Evolutionary conservation across 2,329 filamentous ascomycete species (phyloP), one percentile per base, ranked within the genome.

Genomic region (Graphilbum sp.): DNA sequence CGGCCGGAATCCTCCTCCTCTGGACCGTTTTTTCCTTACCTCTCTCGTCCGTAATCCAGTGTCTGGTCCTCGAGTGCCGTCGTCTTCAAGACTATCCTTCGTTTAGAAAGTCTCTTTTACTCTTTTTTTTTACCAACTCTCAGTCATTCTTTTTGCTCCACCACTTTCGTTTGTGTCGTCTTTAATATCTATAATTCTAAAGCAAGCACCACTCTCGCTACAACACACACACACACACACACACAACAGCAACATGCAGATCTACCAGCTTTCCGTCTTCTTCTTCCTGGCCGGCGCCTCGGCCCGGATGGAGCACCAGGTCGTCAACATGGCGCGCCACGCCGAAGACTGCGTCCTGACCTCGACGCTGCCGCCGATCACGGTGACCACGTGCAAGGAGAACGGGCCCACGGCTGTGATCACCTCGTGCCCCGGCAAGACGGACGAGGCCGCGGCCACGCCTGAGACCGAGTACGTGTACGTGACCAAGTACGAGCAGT

Each of bases 341-440:
- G 19, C 19, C 30, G n/a, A 16, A 3, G 30, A 32, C 30, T 45
- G 43, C 17, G 34, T 41, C 4, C 29, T 43, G 29, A 46, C 45
- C 23, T 44, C 38, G 5, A 38, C 32, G 1, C 41, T 46, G 31
- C 35, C 43, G 2, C 16, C 39, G 15, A 37, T 45, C 33, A 46
- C 45, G 7, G 20, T 45, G 16, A 42, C 41, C 2, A 6, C 30
- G n/a, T 17, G 25, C 5, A 20, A n/a, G 11, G 19, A 23, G 27
- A 25, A 16, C n/a, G n/a, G 18, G 27, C 7, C 21, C 15, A 37
- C 40, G 15, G 18, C 29, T 7, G 23, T 33, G 11, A 17, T 41
- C 17, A 41, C 39, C 1, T 18, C 25, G 18, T 38, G 33, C 34
- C 41, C 45, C 7, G 30, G 34, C 19, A 10, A n/a, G 2, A 44